Base-by-base conservation (phyloP, 1,284 basidiomycete genomes). In the Microbotryum silenes-acaulis region DNA sequence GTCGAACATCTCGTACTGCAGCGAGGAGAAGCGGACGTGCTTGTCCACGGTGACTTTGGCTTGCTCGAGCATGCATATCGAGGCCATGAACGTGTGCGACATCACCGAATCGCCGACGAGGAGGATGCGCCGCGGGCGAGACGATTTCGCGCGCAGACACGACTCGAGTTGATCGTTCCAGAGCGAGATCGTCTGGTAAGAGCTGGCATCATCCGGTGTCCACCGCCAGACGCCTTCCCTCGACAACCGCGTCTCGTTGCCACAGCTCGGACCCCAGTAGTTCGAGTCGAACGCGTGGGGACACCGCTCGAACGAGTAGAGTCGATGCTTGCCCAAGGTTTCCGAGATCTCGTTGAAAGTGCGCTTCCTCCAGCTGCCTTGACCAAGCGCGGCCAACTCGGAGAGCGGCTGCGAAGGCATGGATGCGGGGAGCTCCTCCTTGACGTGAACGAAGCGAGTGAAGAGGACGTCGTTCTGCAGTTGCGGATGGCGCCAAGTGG, bases 1-100 rank as follows among this genome's bases (percentile, higher is more conserved):
- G n/a, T 47, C 47, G 21, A 60, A 44, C 53, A 31, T 27, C 53
- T 60, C 53, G 58, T 60, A 60, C 58, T 60, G 58, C 29, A 60
- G n/a, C 23, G 33, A 51, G 12, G 10, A n/a, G 53, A 60, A 60
- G 16, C 53, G 52, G 1, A 60, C 18, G 47, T 59, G 58, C 6
- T 51, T 42, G 12, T 8, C 14, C 21, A 49, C 31, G 21, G 8
- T 14, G n/a, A 49, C 31, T 14, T 16, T 29, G 23, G 33, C 48
- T 33, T 58, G 57, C 4, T 47, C 57, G 44, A 58, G n/a, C 27
- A 60, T 23, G 50, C 58, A 60, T n/a, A 27, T 20, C 14, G 54
- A 42, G n/a, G 58, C 52, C 44, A 54, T 29, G 53, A 29, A 60
- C 33, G 58, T 51, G 27, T 60, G 58, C 37, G 37, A 45, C 25